phyloP scores from a whole-genome alignment of 108 stramenopile species.

The Schizochytrium sp. region DNA sequence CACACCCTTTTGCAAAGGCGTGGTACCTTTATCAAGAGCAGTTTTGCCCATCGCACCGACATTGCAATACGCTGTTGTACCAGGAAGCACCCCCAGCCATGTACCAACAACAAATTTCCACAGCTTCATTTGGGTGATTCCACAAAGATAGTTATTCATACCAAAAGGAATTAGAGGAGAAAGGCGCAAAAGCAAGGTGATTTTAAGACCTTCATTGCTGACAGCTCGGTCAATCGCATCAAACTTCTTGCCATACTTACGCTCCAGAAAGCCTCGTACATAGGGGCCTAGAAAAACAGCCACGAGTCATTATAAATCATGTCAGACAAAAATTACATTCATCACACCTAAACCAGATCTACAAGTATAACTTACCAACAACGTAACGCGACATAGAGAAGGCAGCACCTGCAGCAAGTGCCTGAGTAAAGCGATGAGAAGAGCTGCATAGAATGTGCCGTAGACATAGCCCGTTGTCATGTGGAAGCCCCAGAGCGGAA shows the following conservation, averaged over 20 bases:
- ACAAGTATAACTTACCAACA: not conserved
- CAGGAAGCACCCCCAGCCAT: slow-evolving; percentile 55
- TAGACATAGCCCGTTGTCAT: slow-evolving; percentile 47
- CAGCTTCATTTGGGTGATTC: slow-evolving; percentile 42
- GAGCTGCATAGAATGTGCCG: slow-evolving; percentile 45
- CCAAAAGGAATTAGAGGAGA: slow-evolving; percentile 42
- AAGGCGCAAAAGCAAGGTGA: slow-evolving; percentile 47
- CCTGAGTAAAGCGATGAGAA: slow-evolving; percentile 55
- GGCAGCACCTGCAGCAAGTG: not conserved
- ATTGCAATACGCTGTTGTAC: slow-evolving; percentile 52
- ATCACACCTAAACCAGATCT: no score
- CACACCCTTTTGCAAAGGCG: slow-evolving; percentile 58
- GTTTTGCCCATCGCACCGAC: slow-evolving; percentile 50
- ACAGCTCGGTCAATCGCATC: slow-evolving; percentile 17
- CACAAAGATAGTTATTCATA: slow-evolving; percentile 59
- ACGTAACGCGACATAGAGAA: slow-evolving; percentile 53
- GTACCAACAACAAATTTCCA: slow-evolving; percentile 57
- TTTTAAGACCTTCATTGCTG: slow-evolving; percentile 41
- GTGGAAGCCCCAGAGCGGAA: slow-evolving; percentile 60
- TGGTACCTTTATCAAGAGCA: slow-evolving; percentile 57
- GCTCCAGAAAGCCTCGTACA: slow-evolving; percentile 48
- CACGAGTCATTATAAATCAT: no score
- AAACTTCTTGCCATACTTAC: slow-evolving; percentile 23
- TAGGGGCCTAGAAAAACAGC: not conserved
- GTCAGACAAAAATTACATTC: no score